Evolutionary conservation across 305 asterid species (phyloP).

Genomic region (Plantago coronopus): DNA sequence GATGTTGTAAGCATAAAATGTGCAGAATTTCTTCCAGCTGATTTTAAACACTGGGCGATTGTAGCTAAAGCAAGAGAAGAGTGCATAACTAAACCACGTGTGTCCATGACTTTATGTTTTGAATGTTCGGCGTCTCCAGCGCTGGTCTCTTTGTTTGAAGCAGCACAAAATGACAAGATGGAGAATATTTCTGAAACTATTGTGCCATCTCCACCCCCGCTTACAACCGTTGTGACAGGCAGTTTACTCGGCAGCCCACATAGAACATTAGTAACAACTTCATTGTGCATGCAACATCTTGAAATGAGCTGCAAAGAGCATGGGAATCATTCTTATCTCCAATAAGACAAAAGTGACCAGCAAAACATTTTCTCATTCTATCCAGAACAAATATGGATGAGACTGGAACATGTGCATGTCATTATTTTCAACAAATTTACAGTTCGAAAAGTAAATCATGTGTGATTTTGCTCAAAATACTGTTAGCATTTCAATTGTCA

Average conservation of each 20-base stretch:
- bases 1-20: conserved; percentile 83
- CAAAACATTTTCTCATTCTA: conserved; percentile 8
- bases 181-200: conserved; percentile 87
- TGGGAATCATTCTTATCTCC: conserved; percentile 15
- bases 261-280: conserved; percentile 56
- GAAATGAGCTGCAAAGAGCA: conserved; percentile 60
- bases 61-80: conserved; percentile 77
- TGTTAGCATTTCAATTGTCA: too few species aligned
- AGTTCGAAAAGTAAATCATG: too few species aligned
- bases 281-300: conserved; percentile 76
- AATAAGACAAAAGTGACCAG: conserved; percentile 16
- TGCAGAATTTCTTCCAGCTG: conserved; percentile 87
- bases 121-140: conserved; percentile 57
- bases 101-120: conserved; percentile 50
- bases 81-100: conserved; percentile 65
- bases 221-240: conserved; percentile 80
- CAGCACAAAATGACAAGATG: conserved; percentile 60
- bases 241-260: conserved; percentile 93
- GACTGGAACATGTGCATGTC: neutral
- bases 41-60: conserved; percentile 69
- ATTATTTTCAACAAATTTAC: neutral
- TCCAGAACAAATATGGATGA: conserved; percentile 6
- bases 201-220: conserved; percentile 97
- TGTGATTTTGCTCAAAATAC: too few species aligned
- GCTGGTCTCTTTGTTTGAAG: conserved; percentile 63